phyloP scores from a whole-genome alignment of 75 land plant genomes.

The Chamaecyparis obtusa region DNA sequence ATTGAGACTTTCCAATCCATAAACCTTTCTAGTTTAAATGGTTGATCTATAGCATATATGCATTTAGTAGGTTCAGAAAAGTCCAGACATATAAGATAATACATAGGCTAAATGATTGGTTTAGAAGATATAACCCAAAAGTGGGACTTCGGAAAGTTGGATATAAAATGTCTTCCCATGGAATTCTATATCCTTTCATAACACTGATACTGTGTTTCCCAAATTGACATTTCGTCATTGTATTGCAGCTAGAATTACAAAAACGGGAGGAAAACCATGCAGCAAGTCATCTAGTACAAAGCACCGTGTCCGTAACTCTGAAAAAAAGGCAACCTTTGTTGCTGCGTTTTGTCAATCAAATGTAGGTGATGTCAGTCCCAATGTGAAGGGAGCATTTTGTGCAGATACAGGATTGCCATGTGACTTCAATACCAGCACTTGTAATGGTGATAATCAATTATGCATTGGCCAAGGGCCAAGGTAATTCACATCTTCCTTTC shows the following conservation, averaged over 20 bases:
- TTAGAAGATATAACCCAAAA: not conserved
- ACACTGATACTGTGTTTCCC: not conserved
- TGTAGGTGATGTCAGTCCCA: constrained; percentile 72
- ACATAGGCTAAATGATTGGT: not conserved
- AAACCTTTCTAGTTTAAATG: not conserved
- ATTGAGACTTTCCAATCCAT: not conserved
- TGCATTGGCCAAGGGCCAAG: constrained; percentile 80
- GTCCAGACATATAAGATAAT: not conserved
- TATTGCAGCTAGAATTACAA: constrained; percentile 16
- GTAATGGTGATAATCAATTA: constrained; percentile 60
- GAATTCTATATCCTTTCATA: not conserved
- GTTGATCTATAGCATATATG: not conserved
- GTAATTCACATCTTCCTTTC: constrained; percentile 22
- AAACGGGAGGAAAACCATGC: constrained; percentile 39
- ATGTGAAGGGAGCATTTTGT: constrained; percentile 74
- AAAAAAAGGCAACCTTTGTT: constrained; percentile 33
- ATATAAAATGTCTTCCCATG: not conserved
- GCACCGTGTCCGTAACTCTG: constrained; percentile 32
- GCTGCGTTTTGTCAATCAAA: constrained; percentile 79
- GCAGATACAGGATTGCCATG: constrained; percentile 62
- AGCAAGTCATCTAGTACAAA: constrained; percentile 27
- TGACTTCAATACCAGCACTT: constrained; percentile 71
- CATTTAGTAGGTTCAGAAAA: not conserved
- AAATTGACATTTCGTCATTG: not conserved
- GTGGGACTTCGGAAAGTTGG: not conserved